Evolutionary conservation across 768 basidiomycete species (phyloP), one percentile per base, ranked within the genome.

Genomic region (Antrodiella citrinella): DNA sequence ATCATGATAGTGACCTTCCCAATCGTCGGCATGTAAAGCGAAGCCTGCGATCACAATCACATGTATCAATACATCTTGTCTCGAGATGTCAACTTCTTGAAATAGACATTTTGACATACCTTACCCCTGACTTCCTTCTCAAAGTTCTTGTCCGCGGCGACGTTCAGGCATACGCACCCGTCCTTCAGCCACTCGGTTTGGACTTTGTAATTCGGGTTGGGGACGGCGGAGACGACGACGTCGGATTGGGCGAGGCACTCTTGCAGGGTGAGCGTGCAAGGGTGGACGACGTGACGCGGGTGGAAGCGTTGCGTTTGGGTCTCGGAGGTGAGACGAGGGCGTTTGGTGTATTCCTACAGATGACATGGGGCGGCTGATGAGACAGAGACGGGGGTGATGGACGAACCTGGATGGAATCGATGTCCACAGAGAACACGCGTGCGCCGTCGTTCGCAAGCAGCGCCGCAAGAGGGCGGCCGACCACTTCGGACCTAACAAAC

Each of bases 1-100:
- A 99, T 95, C 62, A 94, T 72, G 57, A 97, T 96, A 1, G 96
- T 99, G 51, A 96, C 88, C 69, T 95, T 96, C 18, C 96, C 96
- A n/a, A 99, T 91, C 4, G 91, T 85, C 7, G 95, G 93, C 55
- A 98, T 76, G 66, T 97, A 97, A 51, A 99, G 73, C 12, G 92
- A 91, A 10, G 93, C 94, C 93, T 92, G 51, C 51, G 45, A 46
- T 15, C 25, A 40, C 44, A 38, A 26, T 25, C 21, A 43, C 21
- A 18, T 43, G 41, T 7, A n/a, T n/a, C n/a, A n/a, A n/a, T n/a
- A n/a, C n/a, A n/a, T n/a, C n/a, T n/a, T n/a, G n/a, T n/a, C n/a
- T n/a, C n/a, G n/a, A n/a, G n/a, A n/a, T n/a, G n/a, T n/a, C n/a
- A n/a, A n/a, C n/a, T n/a, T n/a, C n/a, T n/a, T n/a, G n/a, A n/a